phyloP scores from a whole-genome alignment of 139 green algal genomes.

The Haematococcus sp. region DNA sequence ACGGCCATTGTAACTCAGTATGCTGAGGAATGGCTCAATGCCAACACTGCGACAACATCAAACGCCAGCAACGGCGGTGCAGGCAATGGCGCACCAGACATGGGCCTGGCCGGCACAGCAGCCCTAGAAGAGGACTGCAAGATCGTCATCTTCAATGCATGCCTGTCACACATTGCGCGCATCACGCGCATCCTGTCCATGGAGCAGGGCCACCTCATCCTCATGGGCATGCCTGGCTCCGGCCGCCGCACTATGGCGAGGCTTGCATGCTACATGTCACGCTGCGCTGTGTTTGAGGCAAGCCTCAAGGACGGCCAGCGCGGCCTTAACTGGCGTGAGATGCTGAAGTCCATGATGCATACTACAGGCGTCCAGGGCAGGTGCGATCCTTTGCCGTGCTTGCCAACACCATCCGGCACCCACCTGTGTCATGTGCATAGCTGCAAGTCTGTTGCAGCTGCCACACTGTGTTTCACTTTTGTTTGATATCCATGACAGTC shows the following conservation, averaged over 20 bases:
- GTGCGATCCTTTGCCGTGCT: conserved; percentile 6
- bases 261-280: conserved; percentile 24
- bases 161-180: conserved; percentile 33
- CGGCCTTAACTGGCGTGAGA: conserved; percentile 32
- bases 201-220: conserved; percentile 36
- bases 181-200: conserved; percentile 35
- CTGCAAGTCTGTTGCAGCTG: too few relatives aligned
- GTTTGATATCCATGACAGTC: too few relatives aligned
- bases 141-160: conserved; percentile 17
- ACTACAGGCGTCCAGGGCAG: conserved; percentile 34
- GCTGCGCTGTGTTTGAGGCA: conserved; percentile 28
- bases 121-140: too few relatives aligned
- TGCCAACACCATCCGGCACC: not conserved
- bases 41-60: too few relatives aligned
- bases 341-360: conserved; percentile 25
- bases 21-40: not conserved
- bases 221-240: conserved; percentile 24
- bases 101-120: too few relatives aligned
- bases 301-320: conserved; percentile 37
- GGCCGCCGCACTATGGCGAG: conserved; percentile 30
- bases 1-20: not conserved
- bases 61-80: not conserved
- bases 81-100: too few relatives aligned
- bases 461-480: too few relatives aligned
- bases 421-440: too few relatives aligned